Conservation (phyloP, 2,329 filamentous ascomycete genomes). For the Acephala macrosclerotiorum region DNA sequence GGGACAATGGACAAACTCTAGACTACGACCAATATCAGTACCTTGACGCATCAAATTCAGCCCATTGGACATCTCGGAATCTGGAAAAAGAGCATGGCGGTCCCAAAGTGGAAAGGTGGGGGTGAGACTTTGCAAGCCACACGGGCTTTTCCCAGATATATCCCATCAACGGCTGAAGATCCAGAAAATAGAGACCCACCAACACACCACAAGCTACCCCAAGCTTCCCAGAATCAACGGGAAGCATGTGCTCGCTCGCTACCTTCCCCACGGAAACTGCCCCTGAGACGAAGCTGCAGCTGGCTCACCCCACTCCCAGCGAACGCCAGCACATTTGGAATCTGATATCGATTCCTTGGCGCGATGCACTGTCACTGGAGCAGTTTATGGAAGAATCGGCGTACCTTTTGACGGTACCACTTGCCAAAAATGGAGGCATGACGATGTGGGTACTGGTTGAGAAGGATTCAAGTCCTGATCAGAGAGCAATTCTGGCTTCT, state of each 20-base stretch:
- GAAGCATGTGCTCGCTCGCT: constrained; percentile 6
- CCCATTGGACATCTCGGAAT: neutral
- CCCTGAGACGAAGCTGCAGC: constrained; percentile 54
- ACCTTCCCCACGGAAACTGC: constrained; percentile 13
- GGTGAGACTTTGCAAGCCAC: neutral
- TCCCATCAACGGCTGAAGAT: neutral
- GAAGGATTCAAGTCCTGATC: constrained; percentile 43
- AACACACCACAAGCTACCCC: neutral
- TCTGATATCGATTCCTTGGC: constrained; percentile 63
- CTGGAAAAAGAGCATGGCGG: neutral
- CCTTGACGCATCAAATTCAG: neutral
- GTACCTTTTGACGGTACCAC: constrained; percentile 59
- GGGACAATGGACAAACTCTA: neutral
- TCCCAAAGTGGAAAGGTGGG: neutral
- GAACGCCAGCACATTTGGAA: constrained; percentile 62
- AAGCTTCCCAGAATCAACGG: neutral
- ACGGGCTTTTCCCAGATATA: neutral
- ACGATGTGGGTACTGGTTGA: constrained; percentile 69
- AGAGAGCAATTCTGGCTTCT: constrained; percentile 64
- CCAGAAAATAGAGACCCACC: neutral
- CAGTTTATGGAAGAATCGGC: constrained; percentile 64
- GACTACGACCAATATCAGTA: neutral
- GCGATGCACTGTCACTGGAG: constrained; percentile 57
- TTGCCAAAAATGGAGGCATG: constrained; percentile 64
- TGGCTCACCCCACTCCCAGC: constrained; percentile 60